phyloP scores from a whole-genome alignment of 2,329 filamentous ascomycete genomes.

The Rugonectria rugulosa region DNA sequence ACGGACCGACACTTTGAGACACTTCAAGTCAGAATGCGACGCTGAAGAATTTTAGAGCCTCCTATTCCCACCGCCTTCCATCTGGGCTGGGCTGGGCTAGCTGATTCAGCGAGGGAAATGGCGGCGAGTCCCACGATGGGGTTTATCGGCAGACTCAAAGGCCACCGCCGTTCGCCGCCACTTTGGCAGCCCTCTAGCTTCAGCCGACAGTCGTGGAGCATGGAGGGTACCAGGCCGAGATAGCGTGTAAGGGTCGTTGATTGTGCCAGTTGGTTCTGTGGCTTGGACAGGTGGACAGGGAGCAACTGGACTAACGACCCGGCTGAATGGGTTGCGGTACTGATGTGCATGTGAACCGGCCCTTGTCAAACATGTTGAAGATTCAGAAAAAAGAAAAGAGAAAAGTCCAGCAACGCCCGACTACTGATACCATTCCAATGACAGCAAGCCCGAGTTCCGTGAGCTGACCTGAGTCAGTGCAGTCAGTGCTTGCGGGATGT shows the following conservation, averaged over 20 bases:
- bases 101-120: neutral
- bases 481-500: conserved; percentile 3
- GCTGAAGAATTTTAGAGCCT: conserved; percentile 15
- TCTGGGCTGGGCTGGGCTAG: no score
- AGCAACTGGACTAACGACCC: conserved; percentile 2
- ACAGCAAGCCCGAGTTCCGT: neutral
- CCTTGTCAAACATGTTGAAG: no score
- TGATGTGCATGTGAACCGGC: conserved; percentile 11
- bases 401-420: neutral
- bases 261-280: conserved; percentile 6
- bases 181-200: conserved; percentile 19
- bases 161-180: conserved; percentile 10
- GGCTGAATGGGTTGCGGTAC: conserved; percentile 5
- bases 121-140: conserved; percentile 16
- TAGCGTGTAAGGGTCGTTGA: no score
- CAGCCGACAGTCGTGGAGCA: conserved; percentile 12
- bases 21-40: conserved; percentile 14
- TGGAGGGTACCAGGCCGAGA: conserved; percentile 8
- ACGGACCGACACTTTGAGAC: conserved; percentile 16
- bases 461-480: conserved; percentile 8
- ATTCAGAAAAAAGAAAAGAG: neutral
- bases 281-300: conserved; percentile 13
- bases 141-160: conserved; percentile 9
- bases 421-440: conserved; percentile 7
- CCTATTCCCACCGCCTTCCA: neutral